These are phyloP conservation scores for Trebouxia sp. DNA, from an alignment of 139 green algal genomes.

Conservation along the genomic window DNA sequence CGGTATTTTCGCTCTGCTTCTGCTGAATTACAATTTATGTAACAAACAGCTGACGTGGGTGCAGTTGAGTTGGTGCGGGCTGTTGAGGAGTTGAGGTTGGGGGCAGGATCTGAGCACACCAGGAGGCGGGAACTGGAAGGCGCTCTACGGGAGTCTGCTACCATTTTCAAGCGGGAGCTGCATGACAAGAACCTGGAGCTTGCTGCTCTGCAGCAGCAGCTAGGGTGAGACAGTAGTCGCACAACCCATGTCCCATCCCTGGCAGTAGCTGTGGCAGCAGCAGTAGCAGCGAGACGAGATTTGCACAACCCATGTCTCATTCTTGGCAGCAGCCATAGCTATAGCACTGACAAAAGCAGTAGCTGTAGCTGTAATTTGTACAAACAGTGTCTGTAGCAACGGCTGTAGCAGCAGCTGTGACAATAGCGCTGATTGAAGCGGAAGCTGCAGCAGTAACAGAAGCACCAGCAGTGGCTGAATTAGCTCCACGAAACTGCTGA, in stretches of 20 bases:
- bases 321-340: background rate
- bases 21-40: too few relatives aligned
- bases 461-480: too few relatives aligned
- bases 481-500: too few relatives aligned
- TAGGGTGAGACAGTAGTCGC: constrained; percentile 33
- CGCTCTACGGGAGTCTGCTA: constrained; percentile 55
- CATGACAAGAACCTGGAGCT: constrained; percentile 60
- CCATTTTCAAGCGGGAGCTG: constrained; percentile 67
- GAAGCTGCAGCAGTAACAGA: too few relatives aligned
- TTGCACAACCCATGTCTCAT: too few relatives aligned
- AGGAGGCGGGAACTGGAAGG: constrained; percentile 47
- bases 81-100: constrained; percentile 21
- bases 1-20: too few relatives aligned
- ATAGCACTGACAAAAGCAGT: too few relatives aligned
- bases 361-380: too few relatives aligned
- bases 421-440: too few relatives aligned
- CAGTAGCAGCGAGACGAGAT: background rate
- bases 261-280: background rate
- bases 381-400: background rate
- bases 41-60: too few relatives aligned
- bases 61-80: constrained; percentile 14
- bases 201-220: constrained; percentile 34
- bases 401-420: background rate
- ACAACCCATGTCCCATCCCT: background rate
- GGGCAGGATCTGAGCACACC: background rate